Base-by-base conservation (phyloP, 1,284 basidiomycete genomes). In the Cryptococcus neoformans region DNA sequence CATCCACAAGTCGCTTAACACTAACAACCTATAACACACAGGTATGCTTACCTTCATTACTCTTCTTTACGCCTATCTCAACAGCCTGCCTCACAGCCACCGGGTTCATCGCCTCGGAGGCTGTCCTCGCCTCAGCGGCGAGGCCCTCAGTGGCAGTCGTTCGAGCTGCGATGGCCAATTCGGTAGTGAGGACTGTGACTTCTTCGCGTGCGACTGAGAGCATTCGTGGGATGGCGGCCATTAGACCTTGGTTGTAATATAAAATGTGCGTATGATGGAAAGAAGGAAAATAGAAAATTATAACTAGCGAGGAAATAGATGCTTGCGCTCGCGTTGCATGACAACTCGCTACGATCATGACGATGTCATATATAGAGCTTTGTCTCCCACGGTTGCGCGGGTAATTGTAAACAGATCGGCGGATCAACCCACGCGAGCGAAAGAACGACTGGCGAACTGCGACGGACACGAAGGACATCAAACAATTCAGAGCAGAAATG, bases 141-240 rank as follows among this genome's bases (percentile, higher is more conserved):
- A 44, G 44, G 41, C 49, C 57, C 38, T 68, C 65, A 5, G 57
- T 12, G 1, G 55, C 68, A 1, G 61, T 61, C 6, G 54, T 55
- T 28, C 68, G 60, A 1, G 62, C 68, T 4, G 62, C 58, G 0
- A 58, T 46, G 2, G 63, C 59, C 3, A 68, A 41, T 50, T 75
- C 74, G 12, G 63, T 48, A 0, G 67, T 61, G 41, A 73, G 42
- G 44, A 67, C 50, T 1, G 68, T 64, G 1, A 65, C 68, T 60
- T 75, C 74, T 66, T 74, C 71, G 39, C 70, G 44, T 14, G 63
- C 71, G n/a, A 56, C 61, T 1, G 71, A 61, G 46, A 75, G 54
- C 70, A 75, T 73, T 41, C 66, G 66, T 49, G 67, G 65, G 14
- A 70, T 56, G 9, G 69, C 68, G 40, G 68, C 68, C 66, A 69